phyloP scores from a whole-genome alignment of 192 early-diverging fungal genomes.

The Entomortierella beljakovae region DNA sequence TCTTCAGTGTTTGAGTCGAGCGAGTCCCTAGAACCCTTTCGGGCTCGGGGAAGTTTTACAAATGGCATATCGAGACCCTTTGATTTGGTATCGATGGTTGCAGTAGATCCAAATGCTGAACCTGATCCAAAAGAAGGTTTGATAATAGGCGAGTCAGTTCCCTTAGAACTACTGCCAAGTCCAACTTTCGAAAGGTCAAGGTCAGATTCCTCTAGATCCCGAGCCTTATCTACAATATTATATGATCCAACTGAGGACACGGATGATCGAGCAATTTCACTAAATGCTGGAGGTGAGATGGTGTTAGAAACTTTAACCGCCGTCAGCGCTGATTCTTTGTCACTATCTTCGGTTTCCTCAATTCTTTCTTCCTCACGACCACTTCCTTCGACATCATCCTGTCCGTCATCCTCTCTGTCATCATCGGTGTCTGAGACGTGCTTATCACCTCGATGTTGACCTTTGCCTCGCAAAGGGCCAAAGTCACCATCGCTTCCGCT shows the following conservation, averaged over 20 bases:
- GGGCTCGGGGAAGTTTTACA: constrained; percentile 32
- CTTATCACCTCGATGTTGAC: not conserved
- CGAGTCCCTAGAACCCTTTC: constrained; percentile 33
- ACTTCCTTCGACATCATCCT: not conserved
- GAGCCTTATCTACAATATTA: constrained; percentile 23
- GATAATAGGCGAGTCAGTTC: not conserved
- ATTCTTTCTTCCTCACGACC: not conserved
- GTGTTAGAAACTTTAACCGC: constrained; percentile 10
- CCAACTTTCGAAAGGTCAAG: constrained; percentile 14
- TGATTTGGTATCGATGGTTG: not conserved
- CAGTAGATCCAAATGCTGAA: constrained; percentile 7
- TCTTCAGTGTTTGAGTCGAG: constrained; percentile 47
- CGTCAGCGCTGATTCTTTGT: constrained; percentile 49
- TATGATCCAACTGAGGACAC: constrained; percentile 12
- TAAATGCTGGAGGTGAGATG: not conserved
- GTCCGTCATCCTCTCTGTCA: constrained; percentile 1
- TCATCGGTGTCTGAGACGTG: constrained; percentile 8
- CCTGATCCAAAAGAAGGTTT: constrained; percentile 9
- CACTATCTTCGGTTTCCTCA: constrained; percentile 23
- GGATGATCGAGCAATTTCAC: not conserved
- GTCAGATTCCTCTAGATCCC: constrained; percentile 21
- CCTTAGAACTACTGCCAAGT: constrained; percentile 6
- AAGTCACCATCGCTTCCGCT: constrained; percentile 7
- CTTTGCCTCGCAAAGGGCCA: not conserved
- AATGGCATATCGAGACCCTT: constrained; percentile 36